Percentiles rank a stretch among this genome's conserved stretches.
These are phyloP conservation scores for Schrenkiella parvula DNA, from an alignment of 345 rosid genomes.

Conservation along the genomic window DNA sequence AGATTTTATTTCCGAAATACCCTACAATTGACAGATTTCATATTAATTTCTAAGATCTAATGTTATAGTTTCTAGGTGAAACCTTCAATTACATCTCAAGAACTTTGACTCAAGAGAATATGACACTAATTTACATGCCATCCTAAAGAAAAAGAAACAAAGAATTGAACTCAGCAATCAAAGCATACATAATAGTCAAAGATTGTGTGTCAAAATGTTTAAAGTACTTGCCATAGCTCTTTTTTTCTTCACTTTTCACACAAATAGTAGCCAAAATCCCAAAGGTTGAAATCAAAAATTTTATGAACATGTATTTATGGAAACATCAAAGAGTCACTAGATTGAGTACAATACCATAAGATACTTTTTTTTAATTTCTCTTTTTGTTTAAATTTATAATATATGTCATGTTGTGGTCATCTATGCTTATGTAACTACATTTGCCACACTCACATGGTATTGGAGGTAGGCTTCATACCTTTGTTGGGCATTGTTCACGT, in stretches of 20 bases:
- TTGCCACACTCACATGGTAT: not conserved
- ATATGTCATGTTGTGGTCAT: not conserved
- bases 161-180: not conserved
- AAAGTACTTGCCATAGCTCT: not conserved
- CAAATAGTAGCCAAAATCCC: not conserved
- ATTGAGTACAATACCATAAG: not conserved
- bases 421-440: not conserved
- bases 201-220: not conserved
- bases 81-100: not conserved
- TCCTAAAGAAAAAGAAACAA: too few relatives aligned
- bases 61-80: not conserved
- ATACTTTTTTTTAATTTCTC: not conserved
- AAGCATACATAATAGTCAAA: not conserved
- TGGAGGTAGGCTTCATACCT: not conserved
- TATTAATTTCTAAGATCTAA: not conserved
- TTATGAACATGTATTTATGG: not conserved
- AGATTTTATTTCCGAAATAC: not conserved
- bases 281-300: not conserved
- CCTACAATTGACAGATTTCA: not conserved
- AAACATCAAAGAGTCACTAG: not conserved
- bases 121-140: not conserved
- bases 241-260: not conserved
- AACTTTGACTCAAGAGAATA: not conserved
- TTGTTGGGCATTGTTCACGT: constrained; percentile 20
- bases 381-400: not conserved